Conservation (phyloP, 306 rosid species). For the Biancaea sappan region DNA sequence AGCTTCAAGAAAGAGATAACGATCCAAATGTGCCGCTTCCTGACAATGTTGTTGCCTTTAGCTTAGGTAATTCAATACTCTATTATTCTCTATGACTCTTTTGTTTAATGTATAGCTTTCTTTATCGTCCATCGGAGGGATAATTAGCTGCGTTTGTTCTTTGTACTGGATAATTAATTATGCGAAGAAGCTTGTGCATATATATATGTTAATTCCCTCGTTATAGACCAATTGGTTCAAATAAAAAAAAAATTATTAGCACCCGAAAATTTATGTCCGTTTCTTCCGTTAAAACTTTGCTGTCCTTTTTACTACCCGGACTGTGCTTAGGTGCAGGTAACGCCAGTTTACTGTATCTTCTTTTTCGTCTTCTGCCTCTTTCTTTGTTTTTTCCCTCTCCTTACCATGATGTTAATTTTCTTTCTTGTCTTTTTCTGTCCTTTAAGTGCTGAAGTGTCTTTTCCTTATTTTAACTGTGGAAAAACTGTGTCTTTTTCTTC, state of each 20-base stretch:
- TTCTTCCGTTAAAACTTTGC: constrained; percentile 33
- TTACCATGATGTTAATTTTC: constrained; percentile 21
- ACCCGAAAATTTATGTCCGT: constrained; percentile 42
- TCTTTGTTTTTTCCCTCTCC: neutral
- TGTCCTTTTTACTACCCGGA: neutral
- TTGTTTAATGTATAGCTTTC: constrained; percentile 48
- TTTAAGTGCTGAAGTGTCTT: constrained; percentile 35
- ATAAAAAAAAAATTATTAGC: constrained; percentile 25
- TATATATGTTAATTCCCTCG: constrained; percentile 36
- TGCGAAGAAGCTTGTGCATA: constrained; percentile 31
- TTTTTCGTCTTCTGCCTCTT: constrained; percentile 14
- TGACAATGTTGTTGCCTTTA: constrained; percentile 34
- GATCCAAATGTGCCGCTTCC: constrained; percentile 25
- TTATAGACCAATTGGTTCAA: constrained; percentile 32
- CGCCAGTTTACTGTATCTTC: constrained; percentile 33
- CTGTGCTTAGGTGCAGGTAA: constrained; percentile 21
- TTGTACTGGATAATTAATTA: constrained; percentile 38
- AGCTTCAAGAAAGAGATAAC: constrained; percentile 11
- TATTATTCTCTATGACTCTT: constrained; percentile 7
- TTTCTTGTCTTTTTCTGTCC: constrained; percentile 21
- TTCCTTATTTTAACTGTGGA: constrained; percentile 28
- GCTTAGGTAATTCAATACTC: constrained; percentile 32
- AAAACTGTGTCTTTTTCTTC: constrained; percentile 33
- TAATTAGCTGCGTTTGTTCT: constrained; percentile 28
- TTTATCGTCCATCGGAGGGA: constrained; percentile 23